Evolutionary conservation across 2,329 filamentous ascomycete species (phyloP).

Genomic region (Helotiales sp.): DNA sequence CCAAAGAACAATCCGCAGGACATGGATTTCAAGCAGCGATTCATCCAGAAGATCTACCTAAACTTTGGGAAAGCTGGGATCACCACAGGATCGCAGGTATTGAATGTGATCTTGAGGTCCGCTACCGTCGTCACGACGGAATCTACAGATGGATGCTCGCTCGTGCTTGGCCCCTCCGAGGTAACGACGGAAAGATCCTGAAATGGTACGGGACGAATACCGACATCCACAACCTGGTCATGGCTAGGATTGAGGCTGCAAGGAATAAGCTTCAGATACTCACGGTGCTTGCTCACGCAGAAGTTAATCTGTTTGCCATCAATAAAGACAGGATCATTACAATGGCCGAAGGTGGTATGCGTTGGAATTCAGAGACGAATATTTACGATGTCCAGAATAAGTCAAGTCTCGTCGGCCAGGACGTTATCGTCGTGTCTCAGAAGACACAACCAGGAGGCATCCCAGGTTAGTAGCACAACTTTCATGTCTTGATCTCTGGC

Average conservation of each 20-base stretch:
- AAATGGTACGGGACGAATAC: slow-evolving; percentile 39
- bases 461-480: slow-evolving; percentile 15
- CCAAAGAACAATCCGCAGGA: slow-evolving; percentile 25
- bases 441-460: slow-evolving; percentile 23
- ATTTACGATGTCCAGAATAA: slow-evolving; percentile 19
- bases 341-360: slow-evolving; percentile 34
- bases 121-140: slow-evolving; percentile 35
- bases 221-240: slow-evolving; percentile 36
- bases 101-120: slow-evolving; percentile 31
- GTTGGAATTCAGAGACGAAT: slow-evolving; percentile 17
- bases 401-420: slow-evolving; percentile 21
- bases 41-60: slow-evolving; percentile 30
- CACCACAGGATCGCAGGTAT: background rate
- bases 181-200: slow-evolving; percentile 25
- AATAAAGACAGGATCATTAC: slow-evolving; percentile 27
- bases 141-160: slow-evolving; percentile 38
- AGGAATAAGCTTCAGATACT: slow-evolving; percentile 35
- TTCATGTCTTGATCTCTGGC: background rate
- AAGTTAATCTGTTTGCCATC: slow-evolving; percentile 35
- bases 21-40: slow-evolving; percentile 22
- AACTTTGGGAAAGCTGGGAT: slow-evolving; percentile 24
- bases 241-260: slow-evolving; percentile 34
- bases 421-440: slow-evolving; percentile 26
- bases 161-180: slow-evolving; percentile 28
- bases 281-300: slow-evolving; percentile 35